Evolutionary conservation across 768 basidiomycete species (phyloP).

Genomic region (Daedaleopsis nitida): DNA sequence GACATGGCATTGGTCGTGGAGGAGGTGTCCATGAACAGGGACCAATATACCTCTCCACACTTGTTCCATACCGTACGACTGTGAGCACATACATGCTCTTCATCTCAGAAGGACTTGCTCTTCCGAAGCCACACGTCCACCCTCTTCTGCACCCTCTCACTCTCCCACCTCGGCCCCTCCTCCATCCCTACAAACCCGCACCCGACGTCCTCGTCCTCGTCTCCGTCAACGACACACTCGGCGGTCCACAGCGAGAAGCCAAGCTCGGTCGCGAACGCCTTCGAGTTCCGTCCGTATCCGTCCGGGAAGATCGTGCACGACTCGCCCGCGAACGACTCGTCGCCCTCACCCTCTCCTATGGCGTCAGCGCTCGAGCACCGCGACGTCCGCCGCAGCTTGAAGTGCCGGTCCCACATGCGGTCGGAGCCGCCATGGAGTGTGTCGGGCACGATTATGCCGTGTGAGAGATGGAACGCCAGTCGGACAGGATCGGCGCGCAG

Average conservation of each 20-base stretch:
- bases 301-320: conserved; percentile 32
- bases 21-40: too few relatives aligned
- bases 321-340: conserved; percentile 24
- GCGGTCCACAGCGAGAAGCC: background rate
- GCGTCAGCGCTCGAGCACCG: background rate
- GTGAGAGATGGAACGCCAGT: conserved; percentile 6
- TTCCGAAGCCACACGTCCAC: conserved; percentile 12
- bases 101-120: background rate
- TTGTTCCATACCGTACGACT: too few relatives aligned
- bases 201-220: background rate
- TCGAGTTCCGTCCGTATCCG: conserved; percentile 39
- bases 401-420: conserved; percentile 17
- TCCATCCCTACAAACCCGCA: background rate
- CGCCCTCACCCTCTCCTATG: too few relatives aligned
- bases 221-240: background rate
- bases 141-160: background rate
- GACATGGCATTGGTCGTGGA: too few relatives aligned
- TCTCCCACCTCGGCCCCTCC: background rate
- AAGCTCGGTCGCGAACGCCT: conserved; percentile 26
- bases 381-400: background rate
- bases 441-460: background rate
- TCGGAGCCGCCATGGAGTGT: conserved; percentile 33
- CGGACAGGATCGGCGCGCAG: conserved; percentile 12
- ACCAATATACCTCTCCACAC: too few relatives aligned
- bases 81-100: background rate